These are phyloP conservation scores for Saccharum spontaneum DNA, from an alignment of 176 grass and related monocot species.

Conservation along the genomic window DNA sequence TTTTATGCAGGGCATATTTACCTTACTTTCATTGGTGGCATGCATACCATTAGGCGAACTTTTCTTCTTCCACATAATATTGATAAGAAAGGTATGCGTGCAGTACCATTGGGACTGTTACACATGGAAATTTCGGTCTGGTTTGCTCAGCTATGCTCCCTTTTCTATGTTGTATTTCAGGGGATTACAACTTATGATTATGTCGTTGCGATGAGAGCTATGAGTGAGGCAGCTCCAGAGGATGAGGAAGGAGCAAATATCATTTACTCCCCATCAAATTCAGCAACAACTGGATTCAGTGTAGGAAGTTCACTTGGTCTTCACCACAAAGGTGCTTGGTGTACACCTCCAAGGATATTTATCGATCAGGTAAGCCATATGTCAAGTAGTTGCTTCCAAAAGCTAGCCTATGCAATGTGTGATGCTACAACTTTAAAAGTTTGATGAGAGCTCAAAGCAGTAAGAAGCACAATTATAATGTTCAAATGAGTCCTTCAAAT, in stretches of 20 bases:
- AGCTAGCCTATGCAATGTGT: not conserved
- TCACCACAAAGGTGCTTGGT: conserved; percentile 97
- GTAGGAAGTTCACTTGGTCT: conserved; percentile 83
- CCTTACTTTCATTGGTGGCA: conserved; percentile 77
- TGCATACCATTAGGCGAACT: conserved; percentile 89
- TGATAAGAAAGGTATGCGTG: conserved; percentile 87
- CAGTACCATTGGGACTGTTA: conserved; percentile 21
- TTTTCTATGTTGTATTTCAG: conserved; percentile 47
- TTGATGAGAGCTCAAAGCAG: conserved; percentile 7
- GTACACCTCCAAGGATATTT: conserved; percentile 97
- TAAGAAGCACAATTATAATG: conserved; percentile 4
- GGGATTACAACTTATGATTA: conserved; percentile 98
- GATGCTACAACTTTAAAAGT: not conserved
- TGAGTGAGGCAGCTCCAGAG: conserved; percentile 82
- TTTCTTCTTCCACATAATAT: conserved; percentile 99
- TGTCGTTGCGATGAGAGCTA: conserved; percentile 96
- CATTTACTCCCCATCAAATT: conserved; percentile 93
- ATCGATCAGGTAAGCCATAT: conserved; percentile 64
- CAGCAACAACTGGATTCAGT: conserved; percentile 92
- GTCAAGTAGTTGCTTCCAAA: not conserved
- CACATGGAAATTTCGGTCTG: conserved; percentile 7
- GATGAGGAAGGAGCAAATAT: conserved; percentile 84
- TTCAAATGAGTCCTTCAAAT: not conserved
- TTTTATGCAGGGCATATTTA: conserved; percentile 78
- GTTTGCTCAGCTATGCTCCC: conserved; percentile 6